A percentile compares a stretch with the other conserved stretches of the same genome.
Evolutionary conservation across 148 eudicot species (phyloP).

Genomic region (Rhododendron ovatum): DNA sequence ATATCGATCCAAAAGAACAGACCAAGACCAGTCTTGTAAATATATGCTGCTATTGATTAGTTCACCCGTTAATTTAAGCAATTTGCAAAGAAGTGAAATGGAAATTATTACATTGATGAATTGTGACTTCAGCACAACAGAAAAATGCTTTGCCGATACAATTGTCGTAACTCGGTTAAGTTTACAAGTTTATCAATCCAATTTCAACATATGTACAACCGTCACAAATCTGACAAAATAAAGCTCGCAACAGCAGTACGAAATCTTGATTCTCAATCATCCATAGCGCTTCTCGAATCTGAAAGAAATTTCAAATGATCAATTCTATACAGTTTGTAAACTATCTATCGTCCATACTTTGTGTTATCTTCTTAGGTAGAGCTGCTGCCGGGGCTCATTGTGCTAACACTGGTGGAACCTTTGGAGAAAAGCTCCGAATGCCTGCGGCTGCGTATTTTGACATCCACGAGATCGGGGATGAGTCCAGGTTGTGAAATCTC

Average conservation of each 20-base stretch:
- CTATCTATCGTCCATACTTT: background rate
- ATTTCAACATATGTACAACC: background rate
- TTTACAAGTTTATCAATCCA: background rate
- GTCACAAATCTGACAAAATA: background rate
- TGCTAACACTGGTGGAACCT: conserved; percentile 11
- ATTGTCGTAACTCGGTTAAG: background rate
- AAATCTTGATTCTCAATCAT: background rate
- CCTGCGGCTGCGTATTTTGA: conserved; percentile 23
- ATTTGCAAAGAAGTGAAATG: background rate
- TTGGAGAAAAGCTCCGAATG: conserved; percentile 16
- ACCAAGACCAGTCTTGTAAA: background rate
- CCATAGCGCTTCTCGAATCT: background rate
- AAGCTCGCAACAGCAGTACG: background rate
- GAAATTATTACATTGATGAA: too few relatives aligned
- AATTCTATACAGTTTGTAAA: background rate
- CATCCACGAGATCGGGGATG: conserved; percentile 38
- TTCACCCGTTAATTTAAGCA: background rate
- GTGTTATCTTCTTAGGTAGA: background rate
- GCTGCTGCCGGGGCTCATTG: conserved; percentile 8
- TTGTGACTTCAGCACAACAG: background rate
- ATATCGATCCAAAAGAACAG: background rate
- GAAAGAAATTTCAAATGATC: background rate
- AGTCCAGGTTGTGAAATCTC: conserved; percentile 41
- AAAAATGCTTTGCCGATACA: background rate
- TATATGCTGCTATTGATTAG: background rate